Conservation (phyloP, 192 early-diverging fungal species). For the Coemansia sp. region DNA sequence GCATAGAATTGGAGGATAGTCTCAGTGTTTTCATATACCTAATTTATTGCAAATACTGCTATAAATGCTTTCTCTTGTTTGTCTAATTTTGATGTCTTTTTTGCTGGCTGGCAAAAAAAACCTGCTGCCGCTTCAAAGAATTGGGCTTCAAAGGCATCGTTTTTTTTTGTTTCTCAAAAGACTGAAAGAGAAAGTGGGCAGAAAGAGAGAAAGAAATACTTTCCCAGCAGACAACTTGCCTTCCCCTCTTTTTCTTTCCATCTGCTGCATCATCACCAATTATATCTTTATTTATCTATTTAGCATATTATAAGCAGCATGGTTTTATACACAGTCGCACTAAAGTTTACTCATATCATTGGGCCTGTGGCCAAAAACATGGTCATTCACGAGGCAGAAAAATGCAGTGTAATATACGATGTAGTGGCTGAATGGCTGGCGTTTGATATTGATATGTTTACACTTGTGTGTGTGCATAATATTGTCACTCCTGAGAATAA, state of each 20-base stretch:
- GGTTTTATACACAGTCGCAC: background rate
- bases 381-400: background rate
- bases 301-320: background rate
- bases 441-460: background rate
- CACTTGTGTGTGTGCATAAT: background rate
- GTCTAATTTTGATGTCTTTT: no score
- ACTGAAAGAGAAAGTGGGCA: background rate
- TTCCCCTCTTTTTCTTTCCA: background rate
- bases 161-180: background rate
- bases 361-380: background rate
- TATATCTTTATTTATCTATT: background rate
- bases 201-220: background rate
- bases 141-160: background rate
- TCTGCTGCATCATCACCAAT: background rate
- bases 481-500: background rate
- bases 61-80: background rate
- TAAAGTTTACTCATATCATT: background rate
- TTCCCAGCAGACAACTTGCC: background rate
- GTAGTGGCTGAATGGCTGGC: background rate
- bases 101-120: background rate
- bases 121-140: background rate
- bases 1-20: slow-evolving; percentile 52
- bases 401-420: background rate
- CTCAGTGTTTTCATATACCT: background rate
- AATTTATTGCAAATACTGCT: background rate